Conservation (phyloP, 2,329 filamentous ascomycete genomes). For the Herpotrichia juniperi region DNA sequence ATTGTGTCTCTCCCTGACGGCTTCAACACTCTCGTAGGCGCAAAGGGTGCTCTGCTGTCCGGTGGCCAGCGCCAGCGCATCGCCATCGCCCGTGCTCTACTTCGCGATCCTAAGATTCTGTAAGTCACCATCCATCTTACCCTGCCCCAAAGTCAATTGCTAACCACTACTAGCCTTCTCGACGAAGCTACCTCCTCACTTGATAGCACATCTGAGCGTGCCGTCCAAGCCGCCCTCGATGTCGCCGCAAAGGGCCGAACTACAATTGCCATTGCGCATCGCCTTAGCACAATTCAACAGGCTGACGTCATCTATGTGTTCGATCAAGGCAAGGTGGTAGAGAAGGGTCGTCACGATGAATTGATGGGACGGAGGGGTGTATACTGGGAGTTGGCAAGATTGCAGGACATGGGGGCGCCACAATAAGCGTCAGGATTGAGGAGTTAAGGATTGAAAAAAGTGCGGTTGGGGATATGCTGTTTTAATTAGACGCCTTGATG, state of each 20-base stretch:
- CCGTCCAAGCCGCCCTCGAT: conserved; percentile 82
- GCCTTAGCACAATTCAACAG: conserved; percentile 90
- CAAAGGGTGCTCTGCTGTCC: conserved; percentile 68
- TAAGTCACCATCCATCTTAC: conserved; percentile 77
- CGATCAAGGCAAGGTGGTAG: conserved; percentile 84
- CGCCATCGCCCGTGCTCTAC: conserved; percentile 89
- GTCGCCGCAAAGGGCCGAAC: conserved; percentile 83
- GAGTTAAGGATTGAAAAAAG: neutral
- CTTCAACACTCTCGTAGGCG: conserved; percentile 84
- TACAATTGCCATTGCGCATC: conserved; percentile 94
- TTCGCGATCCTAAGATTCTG: conserved; percentile 88
- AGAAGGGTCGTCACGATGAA: conserved; percentile 79
- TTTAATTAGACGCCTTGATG: neutral
- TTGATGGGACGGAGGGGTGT: conserved; percentile 47
- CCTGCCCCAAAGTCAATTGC: conserved; percentile 67
- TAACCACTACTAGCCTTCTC: conserved; percentile 31
- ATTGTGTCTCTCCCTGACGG: conserved; percentile 62
- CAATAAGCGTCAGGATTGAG: conserved; percentile 18
- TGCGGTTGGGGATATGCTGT: neutral
- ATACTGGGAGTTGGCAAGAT: conserved; percentile 46
- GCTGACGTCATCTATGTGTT: conserved; percentile 98
- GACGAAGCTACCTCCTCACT: conserved; percentile 48
- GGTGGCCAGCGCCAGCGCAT: conserved; percentile 96
- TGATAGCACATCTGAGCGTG: conserved; percentile 63
- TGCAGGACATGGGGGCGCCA: conserved; percentile 44